Conservation (phyloP, 2,329 filamentous ascomycete species). For the Diaporthe citri region DNA sequence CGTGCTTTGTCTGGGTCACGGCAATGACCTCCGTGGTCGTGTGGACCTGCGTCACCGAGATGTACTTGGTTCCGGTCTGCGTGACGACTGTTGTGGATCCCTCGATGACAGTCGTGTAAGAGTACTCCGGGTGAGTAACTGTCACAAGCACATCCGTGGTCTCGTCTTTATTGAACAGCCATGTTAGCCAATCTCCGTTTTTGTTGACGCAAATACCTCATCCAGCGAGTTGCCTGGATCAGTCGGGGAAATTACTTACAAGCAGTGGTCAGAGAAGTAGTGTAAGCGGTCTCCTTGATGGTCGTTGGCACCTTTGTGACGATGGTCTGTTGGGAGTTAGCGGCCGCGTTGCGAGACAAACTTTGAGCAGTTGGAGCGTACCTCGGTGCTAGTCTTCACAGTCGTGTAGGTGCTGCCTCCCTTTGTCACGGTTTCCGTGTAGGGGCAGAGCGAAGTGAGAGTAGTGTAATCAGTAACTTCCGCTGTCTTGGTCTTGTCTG, state of each 20-base stretch:
- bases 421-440: conserved; percentile 36
- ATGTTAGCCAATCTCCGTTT: background rate
- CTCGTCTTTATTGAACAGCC: conserved; percentile 41
- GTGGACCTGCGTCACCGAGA: conserved; percentile 51
- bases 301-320: conserved; percentile 41
- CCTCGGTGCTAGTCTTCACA: conserved; percentile 38
- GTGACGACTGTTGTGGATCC: conserved; percentile 57
- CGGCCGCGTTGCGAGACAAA: background rate
- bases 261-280: conserved; percentile 50
- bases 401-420: conserved; percentile 39
- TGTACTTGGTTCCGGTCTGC: conserved; percentile 57
- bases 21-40: conserved; percentile 51
- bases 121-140: conserved; percentile 54
- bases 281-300: conserved; percentile 47
- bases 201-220: background rate
- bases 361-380: background rate
- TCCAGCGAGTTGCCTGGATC: background rate
- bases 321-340: conserved; percentile 32
- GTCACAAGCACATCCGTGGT: conserved; percentile 55
- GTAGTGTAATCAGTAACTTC: conserved; percentile 29
- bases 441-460: conserved; percentile 29
- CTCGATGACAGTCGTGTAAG: conserved; percentile 57
- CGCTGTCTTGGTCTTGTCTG: conserved; percentile 32
- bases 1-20: conserved; percentile 54
- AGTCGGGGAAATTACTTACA: background rate